These are phyloP conservation scores for Nakazawaea laoshanensis DNA, from an alignment of 805 yeast genomes.

Conservation along the genomic window DNA sequence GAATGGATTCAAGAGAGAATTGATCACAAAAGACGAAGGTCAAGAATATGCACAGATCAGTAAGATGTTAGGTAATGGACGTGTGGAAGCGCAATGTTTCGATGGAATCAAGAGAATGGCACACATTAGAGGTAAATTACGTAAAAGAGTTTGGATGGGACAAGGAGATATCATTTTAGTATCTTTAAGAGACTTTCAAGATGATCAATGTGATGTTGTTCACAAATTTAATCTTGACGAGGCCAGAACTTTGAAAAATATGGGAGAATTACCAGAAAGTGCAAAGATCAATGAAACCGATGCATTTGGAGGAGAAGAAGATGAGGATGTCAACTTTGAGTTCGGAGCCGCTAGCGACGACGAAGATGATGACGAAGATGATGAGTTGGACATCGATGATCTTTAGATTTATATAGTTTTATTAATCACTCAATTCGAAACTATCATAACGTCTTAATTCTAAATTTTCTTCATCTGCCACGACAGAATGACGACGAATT, in stretches of 20 bases:
- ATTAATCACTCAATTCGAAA: slow-evolving; percentile 42
- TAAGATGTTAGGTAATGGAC: slow-evolving; percentile 97
- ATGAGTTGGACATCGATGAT: slow-evolving; percentile 88
- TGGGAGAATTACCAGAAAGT: slow-evolving; percentile 95
- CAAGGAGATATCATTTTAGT: slow-evolving; percentile 97
- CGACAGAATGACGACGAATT: slow-evolving; percentile 33
- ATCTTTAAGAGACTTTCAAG: slow-evolving; percentile 97
- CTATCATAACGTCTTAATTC: slow-evolving; percentile 56
- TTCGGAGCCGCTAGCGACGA: slow-evolving; percentile 89
- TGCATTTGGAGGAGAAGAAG: slow-evolving; percentile 93
- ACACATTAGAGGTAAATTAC: slow-evolving; percentile 96
- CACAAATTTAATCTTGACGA: slow-evolving; percentile 96
- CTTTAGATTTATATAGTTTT: slow-evolving; percentile 39
- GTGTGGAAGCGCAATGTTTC: slow-evolving; percentile 91
- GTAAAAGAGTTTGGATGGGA: slow-evolving; percentile 99
- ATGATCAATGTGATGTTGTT: slow-evolving; percentile 95
- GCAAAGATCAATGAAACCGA: slow-evolving; percentile 98
- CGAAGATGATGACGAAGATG: slow-evolving; percentile 58
- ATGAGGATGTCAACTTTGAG: slow-evolving; percentile 96
- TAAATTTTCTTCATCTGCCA: slow-evolving; percentile 35
- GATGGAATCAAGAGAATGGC: slow-evolving; percentile 93
- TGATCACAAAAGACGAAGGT: slow-evolving; percentile 86
- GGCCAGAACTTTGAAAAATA: slow-evolving; percentile 90
- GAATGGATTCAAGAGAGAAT: slow-evolving; percentile 88
- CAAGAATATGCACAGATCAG: slow-evolving; percentile 98